Base-by-base conservation (phyloP, 2,329 filamentous ascomycete species). In the Cladosporium sp. region DNA sequence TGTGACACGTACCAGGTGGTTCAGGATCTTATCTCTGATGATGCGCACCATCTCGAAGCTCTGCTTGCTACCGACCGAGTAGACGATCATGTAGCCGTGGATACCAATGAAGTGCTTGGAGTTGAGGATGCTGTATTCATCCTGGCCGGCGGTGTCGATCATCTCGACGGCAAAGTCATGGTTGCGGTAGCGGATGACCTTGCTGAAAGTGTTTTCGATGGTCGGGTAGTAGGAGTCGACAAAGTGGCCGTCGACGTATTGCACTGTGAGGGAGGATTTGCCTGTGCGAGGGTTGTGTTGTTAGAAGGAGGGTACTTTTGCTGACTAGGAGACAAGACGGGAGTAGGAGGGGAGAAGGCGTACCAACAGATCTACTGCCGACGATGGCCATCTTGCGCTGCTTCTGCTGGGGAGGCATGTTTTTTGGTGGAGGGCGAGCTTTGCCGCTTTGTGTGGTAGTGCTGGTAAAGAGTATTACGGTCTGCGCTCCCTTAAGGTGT, bases 31-130 rank as follows among this genome's bases (percentile, higher is more conserved):
- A 78, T 98, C 94, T 29, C 93, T 86, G 71, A 99, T 97, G 67
- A 97, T 92, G 74, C 91, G 88, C 60, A 97, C 90, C 94, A 98
- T 99, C 78, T 99, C 95, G 76, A 97, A 98, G 11, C 93, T 96
- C 73, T 95, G 91, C 75, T 92, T 89, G 57, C 92, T 97, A 26
- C 91, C 91, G 59, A 99, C 93, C n/a, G 93, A 97, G 81, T 99
- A 99, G 58, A 97, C 94, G 67, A 99, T 90, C 86, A 99, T 93
- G 80, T 98, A 99, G 65, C 95, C 95, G 82, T 99, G 95, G 71
- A 98, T 98, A 69, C 95, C 95, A 78, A 99, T 98, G 75, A 98
- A 98, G 78, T 98, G 94, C 82, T 98, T 98, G 69, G 92, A 96
- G 80, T 97, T 98, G 68, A 99, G 85, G 70, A 98, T 97, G 77